Base-by-base conservation (phyloP, 495 filamentous ascomycete species). In the Aspergillus olivimuriae region DNA sequence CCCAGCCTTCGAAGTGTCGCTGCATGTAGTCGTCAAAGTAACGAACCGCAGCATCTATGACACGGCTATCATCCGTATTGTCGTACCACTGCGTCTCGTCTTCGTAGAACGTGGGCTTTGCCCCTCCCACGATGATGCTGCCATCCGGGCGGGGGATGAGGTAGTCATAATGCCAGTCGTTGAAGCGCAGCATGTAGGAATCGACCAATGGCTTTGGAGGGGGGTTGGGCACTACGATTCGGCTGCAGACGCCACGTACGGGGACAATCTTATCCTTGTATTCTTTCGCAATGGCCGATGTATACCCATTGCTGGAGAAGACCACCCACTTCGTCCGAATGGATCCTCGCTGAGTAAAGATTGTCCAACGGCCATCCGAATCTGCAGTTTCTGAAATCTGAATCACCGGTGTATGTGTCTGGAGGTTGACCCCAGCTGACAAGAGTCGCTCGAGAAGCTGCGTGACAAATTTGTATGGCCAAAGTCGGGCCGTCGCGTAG, bases 381-480 rank as follows among this genome's bases (percentile, higher is more conserved):
- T 45, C 4, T 33, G 60, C 42, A 46, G 55, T 47, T 15, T 54
- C 36, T 4, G 50, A 78, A 50, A 51, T 58, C 35, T 45, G 48
- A 2, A 71, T 75, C 7, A 83, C 84, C 0, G 82, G 78, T 1
- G 86, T 89, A 46, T 79, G 73, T 3, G 86, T 90, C 53, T 95
- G 88, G 2, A 94, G 69, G 56, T 92, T 92, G 35, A 89, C 77
- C 3, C 69, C 63, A 17, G 55, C 48, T 0, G 56, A 57, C 1
- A 92, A 59, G 0, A 81, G 67, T 0, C 64, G 63, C 50, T 83
- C 73, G 1, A 94, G 61, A 1, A 89, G 67, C 46, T 75, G 77
- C 6, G 80, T 62, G 7, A 92, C 78, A 17, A 90, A 74, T 60
- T 94, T 94, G 59, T 92, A 94, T 0, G 89, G 89, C 87, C 86